Conservation (phyloP, 768 basidiomycete species). For the Lactifluus volemus region DNA sequence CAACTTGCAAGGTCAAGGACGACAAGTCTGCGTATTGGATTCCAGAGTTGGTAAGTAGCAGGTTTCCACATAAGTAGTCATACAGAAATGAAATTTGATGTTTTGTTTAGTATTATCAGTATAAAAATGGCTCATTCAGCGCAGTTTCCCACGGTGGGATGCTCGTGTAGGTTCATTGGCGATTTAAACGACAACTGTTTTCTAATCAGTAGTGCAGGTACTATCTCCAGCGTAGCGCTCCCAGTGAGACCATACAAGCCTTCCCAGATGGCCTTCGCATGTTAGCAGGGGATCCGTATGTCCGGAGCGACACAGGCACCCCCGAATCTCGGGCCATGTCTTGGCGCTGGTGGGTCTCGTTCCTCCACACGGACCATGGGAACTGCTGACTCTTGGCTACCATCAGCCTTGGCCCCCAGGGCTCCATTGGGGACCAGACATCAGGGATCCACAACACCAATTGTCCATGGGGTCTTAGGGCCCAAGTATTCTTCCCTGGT, state of each 20-base stretch:
- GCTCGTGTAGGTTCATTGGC: neutral
- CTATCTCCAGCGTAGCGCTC: conserved; percentile 10
- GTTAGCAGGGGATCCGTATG: conserved; percentile 23
- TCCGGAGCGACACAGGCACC: conserved; percentile 22
- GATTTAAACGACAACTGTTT: neutral
- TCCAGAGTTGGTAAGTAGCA: conserved; percentile 7
- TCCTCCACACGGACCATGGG: conserved; percentile 4
- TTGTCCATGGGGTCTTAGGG: conserved; percentile 25
- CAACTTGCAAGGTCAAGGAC: conserved; percentile 15
- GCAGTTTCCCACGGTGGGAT: conserved; percentile 6
- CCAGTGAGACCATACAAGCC: neutral
- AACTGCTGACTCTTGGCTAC: neutral
- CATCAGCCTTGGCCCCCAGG: conserved; percentile 5
- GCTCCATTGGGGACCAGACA: neutral
- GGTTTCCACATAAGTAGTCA: neutral
- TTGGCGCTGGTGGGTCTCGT: conserved; percentile 19
- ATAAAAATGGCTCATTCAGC: neutral
- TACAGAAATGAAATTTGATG: neutral
- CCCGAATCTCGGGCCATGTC: conserved; percentile 19
- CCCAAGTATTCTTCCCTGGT: conserved; percentile 27
- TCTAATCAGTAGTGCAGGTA: conserved; percentile 7
- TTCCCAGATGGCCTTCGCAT: conserved; percentile 22
- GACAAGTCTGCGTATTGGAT: conserved; percentile 16
- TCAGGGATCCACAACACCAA: conserved; percentile 18
- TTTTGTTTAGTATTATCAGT: conserved; percentile 3